phyloP scores from a whole-genome alignment of 2,329 filamentous ascomycete species.

The Metarhizium album region DNA sequence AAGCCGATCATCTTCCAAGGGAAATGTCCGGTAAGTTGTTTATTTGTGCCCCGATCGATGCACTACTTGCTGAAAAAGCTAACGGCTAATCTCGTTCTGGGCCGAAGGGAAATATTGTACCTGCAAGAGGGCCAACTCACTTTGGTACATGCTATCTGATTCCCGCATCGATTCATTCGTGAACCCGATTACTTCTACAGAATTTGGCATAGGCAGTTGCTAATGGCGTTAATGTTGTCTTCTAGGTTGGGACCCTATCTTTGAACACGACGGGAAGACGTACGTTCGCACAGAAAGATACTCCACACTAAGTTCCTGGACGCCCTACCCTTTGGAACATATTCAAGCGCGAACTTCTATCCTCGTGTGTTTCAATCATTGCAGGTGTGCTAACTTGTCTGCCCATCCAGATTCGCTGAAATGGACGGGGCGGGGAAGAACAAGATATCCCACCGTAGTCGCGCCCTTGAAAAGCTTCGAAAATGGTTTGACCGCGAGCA shows the following conservation, averaged over 20 bases:
- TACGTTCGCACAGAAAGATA: constrained; percentile 24
- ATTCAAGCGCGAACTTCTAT: background rate
- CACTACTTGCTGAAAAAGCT: background rate
- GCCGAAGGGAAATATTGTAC: constrained; percentile 65
- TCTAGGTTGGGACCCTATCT: constrained; percentile 88
- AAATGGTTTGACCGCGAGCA: constrained; percentile 49
- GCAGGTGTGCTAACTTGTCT: background rate
- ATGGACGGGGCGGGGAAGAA: constrained; percentile 89
- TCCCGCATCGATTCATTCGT: constrained; percentile 6
- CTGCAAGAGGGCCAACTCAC: constrained; percentile 62
- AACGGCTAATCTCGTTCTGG: background rate
- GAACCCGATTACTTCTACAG: background rate
- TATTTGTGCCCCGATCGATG: background rate
- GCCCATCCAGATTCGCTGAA: constrained; percentile 61
- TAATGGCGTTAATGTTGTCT: background rate
- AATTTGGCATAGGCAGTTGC: background rate
- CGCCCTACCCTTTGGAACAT: background rate
- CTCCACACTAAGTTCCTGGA: background rate
- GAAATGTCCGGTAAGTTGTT: constrained; percentile 57
- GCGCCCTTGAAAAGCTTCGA: constrained; percentile 78
- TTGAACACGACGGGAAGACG: constrained; percentile 87
- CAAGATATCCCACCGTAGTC: constrained; percentile 80
- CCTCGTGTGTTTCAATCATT: background rate
- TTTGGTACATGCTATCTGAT: constrained; percentile 56
- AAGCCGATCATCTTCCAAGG: constrained; percentile 88